phyloP scores from a whole-genome alignment of 1,284 basidiomycete species.

The Microbotryum violaceum region DNA sequence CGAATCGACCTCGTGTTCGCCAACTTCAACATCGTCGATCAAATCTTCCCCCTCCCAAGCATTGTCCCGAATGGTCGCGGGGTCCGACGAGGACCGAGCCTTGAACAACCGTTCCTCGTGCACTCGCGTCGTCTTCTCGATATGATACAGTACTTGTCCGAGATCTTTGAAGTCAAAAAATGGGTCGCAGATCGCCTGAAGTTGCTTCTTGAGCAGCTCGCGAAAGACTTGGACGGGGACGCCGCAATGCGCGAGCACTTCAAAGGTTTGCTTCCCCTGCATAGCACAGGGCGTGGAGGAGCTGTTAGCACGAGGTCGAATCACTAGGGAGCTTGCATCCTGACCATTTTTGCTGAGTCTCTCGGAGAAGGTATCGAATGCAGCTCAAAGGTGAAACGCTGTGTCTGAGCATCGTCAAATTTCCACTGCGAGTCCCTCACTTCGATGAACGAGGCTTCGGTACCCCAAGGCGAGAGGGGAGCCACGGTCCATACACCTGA shows the following conservation, averaged over 20 bases:
- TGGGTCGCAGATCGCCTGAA: neutral
- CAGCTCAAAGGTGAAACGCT: constrained; percentile 26
- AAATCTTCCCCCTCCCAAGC: neutral
- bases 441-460: constrained; percentile 26
- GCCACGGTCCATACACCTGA: constrained; percentile 24
- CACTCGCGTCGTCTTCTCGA: constrained; percentile 12
- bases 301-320: too few species aligned
- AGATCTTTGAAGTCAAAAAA: constrained; percentile 5
- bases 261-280: constrained; percentile 25
- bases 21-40: neutral
- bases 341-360: constrained; percentile 4
- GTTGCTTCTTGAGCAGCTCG: constrained; percentile 7
- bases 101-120: constrained; percentile 16
- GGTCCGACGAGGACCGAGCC: constrained; percentile 10
- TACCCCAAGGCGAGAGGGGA: constrained; percentile 4
- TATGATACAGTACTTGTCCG: constrained; percentile 12
- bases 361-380: constrained; percentile 13
- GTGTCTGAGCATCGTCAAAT: constrained; percentile 24
- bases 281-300: neutral
- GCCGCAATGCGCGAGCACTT: constrained; percentile 23
- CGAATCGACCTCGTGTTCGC: neutral
- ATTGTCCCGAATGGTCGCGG: constrained; percentile 3
- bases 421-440: constrained; percentile 37
- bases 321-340: neutral
- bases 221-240: constrained; percentile 11